phyloP scores from a whole-genome alignment of 768 basidiomycete species.

The Collybia mongolica region DNA sequence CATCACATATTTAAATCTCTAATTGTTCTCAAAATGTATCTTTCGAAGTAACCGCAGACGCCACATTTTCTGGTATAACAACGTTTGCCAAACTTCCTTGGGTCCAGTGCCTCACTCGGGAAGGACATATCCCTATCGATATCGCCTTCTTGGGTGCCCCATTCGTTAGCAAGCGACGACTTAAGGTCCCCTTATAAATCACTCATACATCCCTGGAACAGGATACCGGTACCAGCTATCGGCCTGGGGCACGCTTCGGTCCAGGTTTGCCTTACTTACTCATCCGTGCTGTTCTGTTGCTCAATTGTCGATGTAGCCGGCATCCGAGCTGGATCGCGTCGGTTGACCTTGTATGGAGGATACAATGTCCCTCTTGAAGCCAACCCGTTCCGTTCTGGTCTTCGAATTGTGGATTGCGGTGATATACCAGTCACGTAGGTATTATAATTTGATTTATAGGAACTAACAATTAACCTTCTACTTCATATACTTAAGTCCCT shows the following conservation, averaged over 20 bases:
- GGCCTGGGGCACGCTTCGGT: slow-evolving; percentile 84
- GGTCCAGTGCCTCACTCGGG: slow-evolving; percentile 71
- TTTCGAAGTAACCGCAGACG: slow-evolving; percentile 65
- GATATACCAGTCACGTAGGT: slow-evolving; percentile 67
- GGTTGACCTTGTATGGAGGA: slow-evolving; percentile 72
- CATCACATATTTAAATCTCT: not conserved
- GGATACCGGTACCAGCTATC: slow-evolving; percentile 76
- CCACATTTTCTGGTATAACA: slow-evolving; percentile 78
- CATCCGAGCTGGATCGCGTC: slow-evolving; percentile 76
- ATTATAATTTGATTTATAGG: not conserved
- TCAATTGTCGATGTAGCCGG: slow-evolving; percentile 40
- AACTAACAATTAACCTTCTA: too few relatives aligned
- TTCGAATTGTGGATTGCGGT: slow-evolving; percentile 74
- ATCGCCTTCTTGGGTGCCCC: slow-evolving; percentile 83
- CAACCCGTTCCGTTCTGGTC: slow-evolving; percentile 69
- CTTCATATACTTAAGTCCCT: slow-evolving; percentile 41
- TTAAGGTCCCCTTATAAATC: not conserved
- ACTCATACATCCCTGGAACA: slow-evolving; percentile 17
- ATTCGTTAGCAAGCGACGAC: slow-evolving; percentile 46
- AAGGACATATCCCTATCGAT: slow-evolving; percentile 60
- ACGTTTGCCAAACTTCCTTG: slow-evolving; percentile 90
- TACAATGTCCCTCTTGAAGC: slow-evolving; percentile 75
- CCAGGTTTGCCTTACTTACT: slow-evolving; percentile 35
- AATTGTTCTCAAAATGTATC: not conserved
- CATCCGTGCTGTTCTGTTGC: not conserved